Evolutionary conservation across 805 yeast species (phyloP).

Genomic region (Wickerhamomyces xylosicus): DNA sequence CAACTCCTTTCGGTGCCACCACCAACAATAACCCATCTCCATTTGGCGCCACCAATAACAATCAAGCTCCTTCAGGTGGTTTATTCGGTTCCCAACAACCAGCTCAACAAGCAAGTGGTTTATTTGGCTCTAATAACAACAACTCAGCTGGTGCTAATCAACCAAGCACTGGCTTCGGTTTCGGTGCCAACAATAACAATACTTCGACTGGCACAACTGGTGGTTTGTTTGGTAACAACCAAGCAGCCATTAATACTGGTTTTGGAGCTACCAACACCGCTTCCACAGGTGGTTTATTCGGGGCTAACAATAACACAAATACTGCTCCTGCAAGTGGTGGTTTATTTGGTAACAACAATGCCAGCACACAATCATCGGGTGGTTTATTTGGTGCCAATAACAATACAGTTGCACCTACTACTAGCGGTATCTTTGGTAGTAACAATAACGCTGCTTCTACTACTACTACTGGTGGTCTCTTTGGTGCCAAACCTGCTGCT

Average conservation of each 20-base stretch:
- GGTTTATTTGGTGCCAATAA: background rate
- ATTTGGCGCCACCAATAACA: conserved; percentile 7
- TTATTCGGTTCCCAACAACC: conserved; percentile 19
- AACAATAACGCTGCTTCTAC: background rate
- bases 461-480: conserved; percentile 25
- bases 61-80: conserved; percentile 7
- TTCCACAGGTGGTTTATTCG: conserved; percentile 13
- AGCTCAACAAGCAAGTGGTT: conserved; percentile 10
- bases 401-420: background rate
- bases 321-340: conserved; percentile 10
- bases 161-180: conserved; percentile 19
- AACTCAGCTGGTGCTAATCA: too few species aligned
- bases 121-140: conserved; percentile 6
- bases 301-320: conserved; percentile 7
- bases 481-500: conserved; percentile 21
- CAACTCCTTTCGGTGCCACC: conserved; percentile 5
- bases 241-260: conserved; percentile 3
- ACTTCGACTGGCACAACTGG: conserved; percentile 2
- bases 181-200: conserved; percentile 19
- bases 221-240: conserved; percentile 9
- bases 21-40: conserved; percentile 9
- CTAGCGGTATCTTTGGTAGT: background rate
- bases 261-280: conserved; percentile 21
- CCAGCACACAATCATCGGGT: background rate
- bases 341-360: conserved; percentile 4